Conservation (phyloP, 2,329 filamentous ascomycete genomes). For the Macrophomina phaseolina region DNA sequence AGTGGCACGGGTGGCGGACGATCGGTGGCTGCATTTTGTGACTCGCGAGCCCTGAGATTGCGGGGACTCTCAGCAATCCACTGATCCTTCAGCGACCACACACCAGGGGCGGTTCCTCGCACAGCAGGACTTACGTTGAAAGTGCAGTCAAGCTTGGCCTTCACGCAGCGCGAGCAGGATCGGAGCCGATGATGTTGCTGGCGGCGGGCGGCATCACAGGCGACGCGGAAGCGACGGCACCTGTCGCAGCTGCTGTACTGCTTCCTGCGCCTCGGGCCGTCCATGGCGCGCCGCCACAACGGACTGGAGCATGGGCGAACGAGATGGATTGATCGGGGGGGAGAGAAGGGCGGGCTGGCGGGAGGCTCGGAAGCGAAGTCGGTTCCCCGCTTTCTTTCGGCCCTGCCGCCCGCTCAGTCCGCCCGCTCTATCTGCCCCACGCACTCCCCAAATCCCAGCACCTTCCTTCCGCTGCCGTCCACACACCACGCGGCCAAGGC, state of each 20-base stretch:
- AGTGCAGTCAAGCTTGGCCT: background rate
- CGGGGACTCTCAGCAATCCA: background rate
- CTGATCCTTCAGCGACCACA: background rate
- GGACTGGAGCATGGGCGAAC: background rate
- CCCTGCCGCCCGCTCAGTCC: background rate
- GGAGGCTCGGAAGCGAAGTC: background rate
- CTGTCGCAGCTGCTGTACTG: slow-evolving; percentile 7
- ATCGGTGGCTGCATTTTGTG: too few species aligned
- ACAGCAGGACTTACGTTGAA: background rate
- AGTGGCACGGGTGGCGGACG: too few species aligned
- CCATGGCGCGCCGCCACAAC: background rate
- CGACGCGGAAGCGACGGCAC: background rate
- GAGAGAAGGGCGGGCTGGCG: background rate
- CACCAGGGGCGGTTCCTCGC: too few species aligned
- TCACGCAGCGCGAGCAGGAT: background rate
- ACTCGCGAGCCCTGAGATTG: background rate
- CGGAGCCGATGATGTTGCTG: background rate
- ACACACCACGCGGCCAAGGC: slow-evolving; percentile 40
- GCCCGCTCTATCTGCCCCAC: slow-evolving; percentile 40
- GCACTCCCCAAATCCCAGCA: slow-evolving; percentile 50
- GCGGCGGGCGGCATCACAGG: background rate
- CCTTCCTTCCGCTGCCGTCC: slow-evolving; percentile 39
- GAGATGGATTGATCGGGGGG: background rate
- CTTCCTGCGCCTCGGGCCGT: background rate
- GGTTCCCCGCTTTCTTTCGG: background rate